Percentiles rank a stretch among this genome's conserved stretches.
Evolutionary conservation across 2,329 filamentous ascomycete genomes (phyloP).

Genomic region (Geoglossum cookeanum): DNA sequence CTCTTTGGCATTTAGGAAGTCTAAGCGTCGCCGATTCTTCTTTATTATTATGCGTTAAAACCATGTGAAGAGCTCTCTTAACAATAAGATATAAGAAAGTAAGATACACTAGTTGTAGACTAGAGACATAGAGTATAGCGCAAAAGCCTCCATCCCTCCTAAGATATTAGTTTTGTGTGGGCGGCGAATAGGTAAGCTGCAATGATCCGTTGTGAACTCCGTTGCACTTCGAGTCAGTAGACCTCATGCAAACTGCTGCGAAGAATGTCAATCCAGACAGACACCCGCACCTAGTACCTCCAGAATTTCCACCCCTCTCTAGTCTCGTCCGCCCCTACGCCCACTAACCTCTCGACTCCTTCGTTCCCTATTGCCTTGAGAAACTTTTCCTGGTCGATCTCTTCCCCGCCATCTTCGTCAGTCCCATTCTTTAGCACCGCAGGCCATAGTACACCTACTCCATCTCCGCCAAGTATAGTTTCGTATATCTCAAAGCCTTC

Average conservation of each 20-base stretch:
- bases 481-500: conserved; percentile 66
- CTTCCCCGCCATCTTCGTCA: conserved; percentile 70
- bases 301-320: conserved; percentile 77
- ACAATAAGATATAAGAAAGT: no score
- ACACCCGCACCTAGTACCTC: conserved; percentile 22
- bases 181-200: no score
- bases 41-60: no score
- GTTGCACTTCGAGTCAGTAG: neutral
- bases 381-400: conserved; percentile 82
- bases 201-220: neutral
- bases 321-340: conserved; percentile 51
- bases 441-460: conserved; percentile 85
- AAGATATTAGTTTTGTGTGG: no score
- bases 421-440: conserved; percentile 69
- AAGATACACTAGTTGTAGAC: no score
- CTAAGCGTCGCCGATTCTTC: no score
- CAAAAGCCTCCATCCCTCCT: no score
- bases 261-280: neutral
- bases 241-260: neutral
- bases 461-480: conserved; percentile 80
- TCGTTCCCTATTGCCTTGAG: conserved; percentile 66
- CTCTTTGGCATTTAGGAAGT: no score
- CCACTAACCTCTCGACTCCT: conserved; percentile 73
- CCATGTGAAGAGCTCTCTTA: no score
- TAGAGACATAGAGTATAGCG: no score